These are phyloP conservation scores for Annona cherimola DNA, from an alignment of 164 flowering plant genomes.

Conservation along the genomic window DNA sequence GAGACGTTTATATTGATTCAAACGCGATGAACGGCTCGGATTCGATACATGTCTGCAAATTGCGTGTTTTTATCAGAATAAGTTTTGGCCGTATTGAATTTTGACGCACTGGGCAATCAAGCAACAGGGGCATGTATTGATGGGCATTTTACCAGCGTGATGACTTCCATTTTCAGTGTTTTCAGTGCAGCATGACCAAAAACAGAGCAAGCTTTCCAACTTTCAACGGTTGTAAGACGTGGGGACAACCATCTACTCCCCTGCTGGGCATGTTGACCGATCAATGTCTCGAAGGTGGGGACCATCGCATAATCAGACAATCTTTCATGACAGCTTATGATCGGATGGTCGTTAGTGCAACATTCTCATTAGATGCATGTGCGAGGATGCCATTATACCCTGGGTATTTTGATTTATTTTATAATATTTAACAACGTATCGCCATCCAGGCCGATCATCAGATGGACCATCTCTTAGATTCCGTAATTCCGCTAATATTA, in stretches of 20 bases:
- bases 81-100: neutral
- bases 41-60: neutral
- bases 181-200: neutral
- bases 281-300: neutral
- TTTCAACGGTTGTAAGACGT: neutral
- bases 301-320: neutral
- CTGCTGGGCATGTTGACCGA: neutral
- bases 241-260: neutral
- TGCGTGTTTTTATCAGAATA: neutral
- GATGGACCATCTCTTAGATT: neutral
- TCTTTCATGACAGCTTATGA: neutral
- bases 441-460: neutral
- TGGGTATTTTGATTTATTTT: no score
- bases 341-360: neutral
- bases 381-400: neutral
- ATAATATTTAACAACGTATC: neutral
- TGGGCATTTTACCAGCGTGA: no score
- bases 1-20: neutral
- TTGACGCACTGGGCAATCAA: neutral
- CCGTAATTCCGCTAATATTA: no score
- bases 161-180: neutral
- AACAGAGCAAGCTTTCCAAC: neutral
- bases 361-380: neutral
- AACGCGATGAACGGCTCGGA: neutral
- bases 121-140: neutral